Base-by-base conservation (phyloP, 2,329 filamentous ascomycete genomes). In the Ceratocystis harringtonii region DNA sequence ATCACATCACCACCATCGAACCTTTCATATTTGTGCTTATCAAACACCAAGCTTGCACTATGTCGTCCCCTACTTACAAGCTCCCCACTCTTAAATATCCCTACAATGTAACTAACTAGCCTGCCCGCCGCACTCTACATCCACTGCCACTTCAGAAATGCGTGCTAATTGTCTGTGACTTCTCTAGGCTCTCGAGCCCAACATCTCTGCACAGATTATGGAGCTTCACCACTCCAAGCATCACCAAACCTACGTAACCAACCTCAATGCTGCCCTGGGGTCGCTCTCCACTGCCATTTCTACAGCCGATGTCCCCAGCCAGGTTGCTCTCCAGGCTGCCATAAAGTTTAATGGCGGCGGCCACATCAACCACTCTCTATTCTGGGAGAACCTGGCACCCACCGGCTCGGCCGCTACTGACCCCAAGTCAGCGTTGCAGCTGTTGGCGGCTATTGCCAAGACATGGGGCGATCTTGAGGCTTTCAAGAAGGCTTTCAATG, bases 281-380 rank as follows among this genome's bases (percentile, higher is more conserved):
- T 79, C 81, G 15, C 85, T 88, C 69, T 76, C 79, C 63, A 75
- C 79, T 3, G 84, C 86, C 17, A 76, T 81, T 2, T 73, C 78
- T 28, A 76, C 79, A 50, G 78, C 79, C 69, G 83, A 90, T 69
- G 80, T 89, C 64, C 77, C 82, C 3, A 76, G 79, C 3, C 85
- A 90, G 70, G 82, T 90, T 65, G 77, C 81, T 19, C 80, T 90
- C n/a, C 85, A 88, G 70, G 78, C 80, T 19, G 82, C 82, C 68
- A 85, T 95, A 77, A 88, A 87, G 72, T 96, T 95, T 81, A 90
- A 95, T 74, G 91, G 88, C 61, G 92, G 92, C 55, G 92, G 92
- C 5, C 91, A 96, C 79, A 87, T 95, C 76, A 96, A 96, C 78
- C 92, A 96, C 79, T 86, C 84, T 0, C 84, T 96, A 44, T 96